Evolutionary conservation across 2,329 filamentous ascomycete genomes (phyloP).

Genomic region (Aspergillus piperis): DNA sequence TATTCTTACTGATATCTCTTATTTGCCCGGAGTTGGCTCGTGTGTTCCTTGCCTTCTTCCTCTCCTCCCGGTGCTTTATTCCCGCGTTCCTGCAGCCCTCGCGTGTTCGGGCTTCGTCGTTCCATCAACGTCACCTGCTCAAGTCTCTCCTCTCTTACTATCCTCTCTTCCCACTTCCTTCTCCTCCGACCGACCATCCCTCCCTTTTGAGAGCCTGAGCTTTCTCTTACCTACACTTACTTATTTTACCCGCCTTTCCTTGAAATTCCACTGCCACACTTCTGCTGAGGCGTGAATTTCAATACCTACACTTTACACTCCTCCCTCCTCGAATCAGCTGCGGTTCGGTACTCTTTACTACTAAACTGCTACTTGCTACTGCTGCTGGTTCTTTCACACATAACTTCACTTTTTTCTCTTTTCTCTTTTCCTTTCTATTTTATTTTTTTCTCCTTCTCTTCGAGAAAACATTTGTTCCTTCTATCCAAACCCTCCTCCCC

Average conservation of each 20-base stretch:
- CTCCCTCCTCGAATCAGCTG: constrained; percentile 16
- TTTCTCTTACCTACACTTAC: constrained; percentile 11
- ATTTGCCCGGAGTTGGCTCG: constrained; percentile 17
- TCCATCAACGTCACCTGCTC: constrained; percentile 38
- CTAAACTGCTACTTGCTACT: constrained; percentile 18
- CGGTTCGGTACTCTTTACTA: constrained; percentile 6
- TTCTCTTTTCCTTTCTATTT: constrained; percentile 10
- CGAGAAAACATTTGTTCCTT: constrained; percentile 8
- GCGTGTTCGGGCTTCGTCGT: constrained; percentile 35
- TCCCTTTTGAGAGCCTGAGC: constrained; percentile 15
- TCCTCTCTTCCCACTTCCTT: constrained; percentile 23
- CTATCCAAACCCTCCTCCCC: constrained; percentile 15
- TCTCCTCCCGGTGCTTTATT: constrained; percentile 27
- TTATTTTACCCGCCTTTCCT: constrained; percentile 19
- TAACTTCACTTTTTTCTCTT: constrained; percentile 10
- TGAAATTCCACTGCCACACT: constrained; percentile 20
- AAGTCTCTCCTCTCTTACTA: constrained; percentile 19
- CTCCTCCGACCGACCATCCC: constrained; percentile 17
- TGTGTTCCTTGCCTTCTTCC: constrained; percentile 22
- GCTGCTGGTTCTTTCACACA: constrained; percentile 6
- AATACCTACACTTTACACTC: neutral
- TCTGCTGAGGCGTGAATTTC: constrained; percentile 18
- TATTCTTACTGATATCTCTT: constrained; percentile 11
- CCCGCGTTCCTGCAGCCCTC: constrained; percentile 34
- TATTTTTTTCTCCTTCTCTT: constrained; percentile 10